A percentile compares a stretch with the other conserved stretches of the same genome.
Evolutionary conservation across 345 rosid genomes (phyloP).

Genomic region (Linum lewisii): DNA sequence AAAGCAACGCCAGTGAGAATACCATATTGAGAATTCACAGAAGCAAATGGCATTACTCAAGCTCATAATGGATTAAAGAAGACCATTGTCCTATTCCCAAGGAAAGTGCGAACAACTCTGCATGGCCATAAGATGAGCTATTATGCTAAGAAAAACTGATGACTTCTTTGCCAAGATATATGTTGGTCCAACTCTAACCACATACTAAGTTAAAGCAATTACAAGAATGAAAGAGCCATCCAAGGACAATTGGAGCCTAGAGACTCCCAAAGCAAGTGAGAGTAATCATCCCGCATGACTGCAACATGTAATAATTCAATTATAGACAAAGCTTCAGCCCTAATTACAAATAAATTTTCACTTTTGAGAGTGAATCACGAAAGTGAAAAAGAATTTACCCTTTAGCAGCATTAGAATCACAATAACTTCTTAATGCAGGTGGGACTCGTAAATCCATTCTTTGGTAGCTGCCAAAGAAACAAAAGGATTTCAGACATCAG

Average conservation of each 20-base stretch:
- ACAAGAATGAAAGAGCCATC: too few species aligned
- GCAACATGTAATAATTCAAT: too few species aligned
- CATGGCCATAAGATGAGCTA: neutral
- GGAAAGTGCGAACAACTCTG: neutral
- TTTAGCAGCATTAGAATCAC: constrained; percentile 37
- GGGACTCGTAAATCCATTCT: constrained; percentile 87
- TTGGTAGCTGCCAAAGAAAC: constrained; percentile 54
- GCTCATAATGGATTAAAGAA: neutral
- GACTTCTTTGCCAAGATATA: neutral
- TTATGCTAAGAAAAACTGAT: neutral
- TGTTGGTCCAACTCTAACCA: too few species aligned
- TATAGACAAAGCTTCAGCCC: neutral
- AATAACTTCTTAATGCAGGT: constrained; percentile 49
- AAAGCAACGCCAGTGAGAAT: neutral
- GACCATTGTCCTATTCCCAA: neutral
- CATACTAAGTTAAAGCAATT: too few species aligned
- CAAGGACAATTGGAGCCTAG: too few species aligned
- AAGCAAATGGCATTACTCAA: neutral
- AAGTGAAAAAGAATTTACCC: constrained; percentile 33
- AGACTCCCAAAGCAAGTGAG: too few species aligned
- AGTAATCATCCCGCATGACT: too few species aligned
- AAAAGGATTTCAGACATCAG: neutral
- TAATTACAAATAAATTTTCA: neutral
- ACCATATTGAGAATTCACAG: neutral
- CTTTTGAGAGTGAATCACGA: neutral